phyloP scores from a whole-genome alignment of 2,329 filamentous ascomycete genomes.

The Hypoxylon rubiginosum region DNA sequence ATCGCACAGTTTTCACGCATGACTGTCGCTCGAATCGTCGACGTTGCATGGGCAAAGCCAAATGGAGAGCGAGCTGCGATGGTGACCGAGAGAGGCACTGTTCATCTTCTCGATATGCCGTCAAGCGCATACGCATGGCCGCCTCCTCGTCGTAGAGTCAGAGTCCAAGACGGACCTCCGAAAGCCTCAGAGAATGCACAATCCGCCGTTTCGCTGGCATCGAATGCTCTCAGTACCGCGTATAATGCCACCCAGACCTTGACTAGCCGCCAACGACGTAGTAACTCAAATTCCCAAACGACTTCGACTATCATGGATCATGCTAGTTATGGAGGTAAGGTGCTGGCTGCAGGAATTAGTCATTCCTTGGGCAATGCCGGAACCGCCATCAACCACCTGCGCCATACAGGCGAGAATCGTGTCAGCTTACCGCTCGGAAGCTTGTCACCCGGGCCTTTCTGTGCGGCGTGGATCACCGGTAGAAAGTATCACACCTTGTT shows the following conservation, averaged over 20 bases:
- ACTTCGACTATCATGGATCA: conserved; percentile 67
- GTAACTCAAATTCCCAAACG: conserved; percentile 60
- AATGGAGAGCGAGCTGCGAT: conserved; percentile 87
- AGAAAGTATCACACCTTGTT: conserved; percentile 73
- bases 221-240: conserved; percentile 77
- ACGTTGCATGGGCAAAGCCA: conserved; percentile 88
- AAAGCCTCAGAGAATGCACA: conserved; percentile 63
- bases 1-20: conserved; percentile 90
- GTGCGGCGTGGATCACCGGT: conserved; percentile 75
- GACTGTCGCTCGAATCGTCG: conserved; percentile 91
- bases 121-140: conserved; percentile 89
- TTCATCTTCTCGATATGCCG: conserved; percentile 91
- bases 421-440: conserved; percentile 73
- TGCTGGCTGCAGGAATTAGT: conserved; percentile 79
- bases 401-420: conserved; percentile 81
- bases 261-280: conserved; percentile 67
- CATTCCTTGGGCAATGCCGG: conserved; percentile 82
- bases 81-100: conserved; percentile 93
- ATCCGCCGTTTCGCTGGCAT: conserved; percentile 76
- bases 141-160: conserved; percentile 71
- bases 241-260: conserved; percentile 76
- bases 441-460: conserved; percentile 65
- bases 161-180: conserved; percentile 59
- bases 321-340: conserved; percentile 78
- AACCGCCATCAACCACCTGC: conserved; percentile 75